phyloP scores from a whole-genome alignment of 73 alveolate species.

The Durusdinium trenchii region DNA sequence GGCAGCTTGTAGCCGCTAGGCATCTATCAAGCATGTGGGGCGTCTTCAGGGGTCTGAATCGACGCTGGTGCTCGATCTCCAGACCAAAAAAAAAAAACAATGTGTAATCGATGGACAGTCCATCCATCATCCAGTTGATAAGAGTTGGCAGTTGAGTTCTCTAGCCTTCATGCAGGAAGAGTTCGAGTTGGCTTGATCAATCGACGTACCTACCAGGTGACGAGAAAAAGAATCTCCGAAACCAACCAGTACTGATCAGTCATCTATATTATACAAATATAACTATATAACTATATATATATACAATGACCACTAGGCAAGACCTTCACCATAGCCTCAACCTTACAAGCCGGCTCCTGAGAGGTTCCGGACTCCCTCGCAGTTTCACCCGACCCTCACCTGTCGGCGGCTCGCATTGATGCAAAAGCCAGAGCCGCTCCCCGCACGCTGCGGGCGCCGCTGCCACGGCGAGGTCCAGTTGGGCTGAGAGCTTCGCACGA shows the following conservation, averaged over 20 bases:
- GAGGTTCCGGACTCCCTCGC: too few relatives aligned
- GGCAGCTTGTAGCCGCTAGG: too few relatives aligned
- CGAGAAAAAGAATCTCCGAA: neutral
- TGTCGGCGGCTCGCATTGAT: slow-evolving; percentile 38
- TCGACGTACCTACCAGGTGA: neutral
- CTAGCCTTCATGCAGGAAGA: too few relatives aligned
- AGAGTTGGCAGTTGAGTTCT: too few relatives aligned
- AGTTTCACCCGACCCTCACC: neutral
- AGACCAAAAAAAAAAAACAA: too few relatives aligned
- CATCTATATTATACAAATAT: neutral
- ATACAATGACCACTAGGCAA: neutral
- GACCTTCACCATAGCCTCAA: neutral
- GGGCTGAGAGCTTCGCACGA: slow-evolving; percentile 68
- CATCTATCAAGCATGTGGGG: too few relatives aligned
- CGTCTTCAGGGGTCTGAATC: too few relatives aligned
- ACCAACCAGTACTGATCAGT: neutral
- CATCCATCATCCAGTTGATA: too few relatives aligned
- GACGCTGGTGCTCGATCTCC: too few relatives aligned
- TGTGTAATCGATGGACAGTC: too few relatives aligned
- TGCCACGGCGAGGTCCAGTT: slow-evolving; percentile 95
- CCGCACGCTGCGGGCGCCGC: slow-evolving; percentile 8
- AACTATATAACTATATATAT: too few relatives aligned
- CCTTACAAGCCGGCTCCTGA: neutral
- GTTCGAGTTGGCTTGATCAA: too few relatives aligned
- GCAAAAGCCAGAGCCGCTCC: slow-evolving; percentile 45